Evolutionary conservation across 2,329 filamentous ascomycete genomes (phyloP).

Genomic region (Colletotrichum godetiae): DNA sequence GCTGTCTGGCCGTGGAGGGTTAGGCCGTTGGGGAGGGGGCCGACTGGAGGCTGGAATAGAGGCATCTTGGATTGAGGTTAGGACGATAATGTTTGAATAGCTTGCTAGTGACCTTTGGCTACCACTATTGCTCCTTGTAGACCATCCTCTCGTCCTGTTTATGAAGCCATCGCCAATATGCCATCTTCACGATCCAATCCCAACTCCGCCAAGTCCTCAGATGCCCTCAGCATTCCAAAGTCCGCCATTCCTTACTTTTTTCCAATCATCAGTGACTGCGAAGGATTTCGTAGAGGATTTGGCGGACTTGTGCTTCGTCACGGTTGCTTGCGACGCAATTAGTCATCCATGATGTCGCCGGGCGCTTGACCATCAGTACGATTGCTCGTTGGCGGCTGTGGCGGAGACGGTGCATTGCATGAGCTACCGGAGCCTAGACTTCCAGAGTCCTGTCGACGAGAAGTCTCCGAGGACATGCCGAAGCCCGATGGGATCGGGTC

Average conservation of each 20-base stretch:
- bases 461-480: conserved; percentile 18
- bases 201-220: not conserved
- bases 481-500: conserved; percentile 13
- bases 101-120: not conserved
- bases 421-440: not conserved
- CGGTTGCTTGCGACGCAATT: not conserved
- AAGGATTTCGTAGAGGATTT: not conserved
- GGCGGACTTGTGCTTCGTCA: conserved; percentile 1
- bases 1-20: conserved; percentile 43
- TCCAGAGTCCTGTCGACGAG: conserved; percentile 31
- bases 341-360: not conserved
- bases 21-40: not conserved
- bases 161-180: not conserved
- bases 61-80: not conserved
- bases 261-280: not conserved
- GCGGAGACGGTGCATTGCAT: not conserved
- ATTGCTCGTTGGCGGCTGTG: not conserved
- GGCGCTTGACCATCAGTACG: not conserved
- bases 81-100: not conserved
- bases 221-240: not conserved
- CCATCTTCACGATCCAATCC: not conserved
- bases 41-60: conserved; percentile 6
- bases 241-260: not conserved
- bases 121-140: not conserved
- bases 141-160: not conserved